These are phyloP conservation scores for Aspergillus leporis DNA, from an alignment of 495 filamentous ascomycete species.

Conservation along the genomic window DNA sequence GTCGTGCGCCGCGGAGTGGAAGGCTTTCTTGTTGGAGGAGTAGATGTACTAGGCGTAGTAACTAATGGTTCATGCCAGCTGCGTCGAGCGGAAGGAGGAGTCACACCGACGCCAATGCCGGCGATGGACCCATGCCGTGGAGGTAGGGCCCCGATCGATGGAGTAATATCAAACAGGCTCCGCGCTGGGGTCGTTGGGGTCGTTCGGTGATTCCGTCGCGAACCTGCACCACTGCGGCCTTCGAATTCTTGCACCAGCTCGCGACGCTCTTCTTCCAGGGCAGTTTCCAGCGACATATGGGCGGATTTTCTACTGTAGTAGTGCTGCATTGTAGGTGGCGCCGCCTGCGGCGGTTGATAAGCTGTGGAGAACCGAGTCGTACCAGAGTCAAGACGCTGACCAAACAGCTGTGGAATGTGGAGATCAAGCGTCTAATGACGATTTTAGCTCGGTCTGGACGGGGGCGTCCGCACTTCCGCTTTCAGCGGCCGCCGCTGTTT, in stretches of 20 bases:
- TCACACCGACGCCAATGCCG: conserved; percentile 35
- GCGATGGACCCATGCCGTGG: conserved; percentile 45
- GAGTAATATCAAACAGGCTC: conserved; percentile 27
- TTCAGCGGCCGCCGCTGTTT: background rate
- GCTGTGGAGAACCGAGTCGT: conserved; percentile 26
- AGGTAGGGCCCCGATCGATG: conserved; percentile 27
- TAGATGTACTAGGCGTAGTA: conserved; percentile 8
- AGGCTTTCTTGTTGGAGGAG: background rate
- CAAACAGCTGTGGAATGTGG: conserved; percentile 13
- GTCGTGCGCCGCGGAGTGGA: conserved; percentile 7
- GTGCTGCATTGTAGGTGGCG: conserved; percentile 8
- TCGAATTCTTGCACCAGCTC: conserved; percentile 19
- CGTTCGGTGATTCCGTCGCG: conserved; percentile 7
- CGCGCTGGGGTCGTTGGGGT: conserved; percentile 36
- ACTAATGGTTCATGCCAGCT: conserved; percentile 19
- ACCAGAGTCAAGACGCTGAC: background rate
- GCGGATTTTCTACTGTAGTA: conserved; percentile 2
- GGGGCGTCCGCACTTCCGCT: background rate
- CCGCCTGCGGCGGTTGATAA: conserved; percentile 25
- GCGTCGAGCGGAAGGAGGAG: conserved; percentile 18
- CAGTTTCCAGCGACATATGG: conserved; percentile 15
- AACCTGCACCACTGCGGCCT: conserved; percentile 7
- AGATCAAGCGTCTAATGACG: conserved; percentile 9
- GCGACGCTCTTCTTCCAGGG: conserved; percentile 27
- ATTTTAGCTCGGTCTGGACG: conserved; percentile 1